Evolutionary conservation across 2,329 filamentous ascomycete species (phyloP), one percentile per base, ranked within the genome.

Genomic region (Setomelanomma holmii): DNA sequence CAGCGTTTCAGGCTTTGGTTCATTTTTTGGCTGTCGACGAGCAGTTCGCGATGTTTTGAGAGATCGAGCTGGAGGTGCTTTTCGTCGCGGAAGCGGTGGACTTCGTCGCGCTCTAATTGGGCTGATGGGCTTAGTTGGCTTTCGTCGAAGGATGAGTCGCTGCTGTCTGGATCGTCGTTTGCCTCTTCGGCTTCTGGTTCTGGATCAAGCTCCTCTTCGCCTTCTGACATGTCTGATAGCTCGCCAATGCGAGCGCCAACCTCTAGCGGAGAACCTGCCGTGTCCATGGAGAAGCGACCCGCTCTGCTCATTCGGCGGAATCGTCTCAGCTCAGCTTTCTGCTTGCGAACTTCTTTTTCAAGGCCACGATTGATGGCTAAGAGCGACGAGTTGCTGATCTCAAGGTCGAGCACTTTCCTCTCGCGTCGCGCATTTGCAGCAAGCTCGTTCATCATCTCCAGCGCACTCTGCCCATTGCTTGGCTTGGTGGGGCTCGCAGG

Each of bases 331-430:
- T 99, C 95, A 1, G 89, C 85, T 33, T 90, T 93, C 67, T 98
- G 93, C 71, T 96, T 96, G 21, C 92, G 86, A 65, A 99, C 83
- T 71, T 98, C 91, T 20, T 91, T 86, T 76, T 99, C 95, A 0
- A 99, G 79, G 0, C 92, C 95, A 46, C 93, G 84, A 71, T 99
- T 99, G 76, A 99, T 98, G 35, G 95, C 95, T 50, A 96, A 85
- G 3, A 99, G 82, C 1, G 93, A 97, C 1, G 91, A 95, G 68
- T 99, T 99, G 49, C 90, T 96, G 58, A 99, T 99, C 72, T 99
- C 91, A 5, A 99, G 80, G 72, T 99, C 95, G 61, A 98, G 85
- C 1, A 99, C 93, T 78, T 98, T 99, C 55, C 95, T 86, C 75
- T 98, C 95, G 30, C 91, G 85, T 23, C 95, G 86, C 12, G 95